Percentiles rank a stretch among this genome's conserved stretches.
Evolutionary conservation across 2,329 filamentous ascomycete species (phyloP).

Genomic region (Metarhizium humberi): DNA sequence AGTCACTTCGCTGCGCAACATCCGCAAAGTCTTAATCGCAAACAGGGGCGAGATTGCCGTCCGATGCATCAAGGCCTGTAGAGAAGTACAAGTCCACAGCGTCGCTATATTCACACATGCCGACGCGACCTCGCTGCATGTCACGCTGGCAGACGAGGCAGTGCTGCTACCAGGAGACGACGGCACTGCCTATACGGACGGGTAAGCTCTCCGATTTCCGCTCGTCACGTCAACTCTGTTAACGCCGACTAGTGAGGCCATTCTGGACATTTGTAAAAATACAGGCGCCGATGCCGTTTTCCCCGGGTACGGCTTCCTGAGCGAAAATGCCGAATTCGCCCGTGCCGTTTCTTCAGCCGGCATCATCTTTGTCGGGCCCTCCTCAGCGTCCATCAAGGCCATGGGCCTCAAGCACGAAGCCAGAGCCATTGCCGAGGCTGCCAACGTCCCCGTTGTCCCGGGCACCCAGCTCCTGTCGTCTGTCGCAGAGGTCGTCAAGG

Average conservation of each 20-base stretch:
- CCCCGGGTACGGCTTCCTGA: conserved; percentile 6
- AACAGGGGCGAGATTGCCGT: conserved; percentile 21
- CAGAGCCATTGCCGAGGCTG: conserved; percentile 39
- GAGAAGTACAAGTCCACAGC: neutral
- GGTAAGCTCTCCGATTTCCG: conserved; percentile 10
- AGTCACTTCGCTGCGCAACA: neutral
- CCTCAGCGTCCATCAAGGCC: conserved; percentile 37
- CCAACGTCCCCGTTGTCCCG: conserved; percentile 32
- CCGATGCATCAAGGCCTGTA: neutral
- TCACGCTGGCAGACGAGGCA: conserved; percentile 38
- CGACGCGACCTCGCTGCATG: conserved; percentile 37
- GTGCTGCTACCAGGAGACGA: conserved; percentile 35
- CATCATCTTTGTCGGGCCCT: conserved; percentile 47
- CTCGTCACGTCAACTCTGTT: conserved; percentile 6
- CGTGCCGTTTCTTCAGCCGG: conserved; percentile 38
- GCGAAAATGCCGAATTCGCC: conserved; percentile 39
- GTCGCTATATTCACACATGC: conserved; percentile 15
- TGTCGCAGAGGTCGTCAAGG: conserved; percentile 43
- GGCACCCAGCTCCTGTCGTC: conserved; percentile 14
- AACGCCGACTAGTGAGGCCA: conserved; percentile 7
- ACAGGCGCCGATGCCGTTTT: conserved; percentile 45
- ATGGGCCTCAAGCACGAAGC: conserved; percentile 45
- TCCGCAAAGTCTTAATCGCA: conserved; percentile 3
- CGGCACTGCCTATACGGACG: conserved; percentile 20
- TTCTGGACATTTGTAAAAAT: conserved; percentile 26